Evolutionary conservation across 805 yeast species (phyloP), one percentile per base, ranked within the genome.

Genomic region (Candida verbasci): DNA sequence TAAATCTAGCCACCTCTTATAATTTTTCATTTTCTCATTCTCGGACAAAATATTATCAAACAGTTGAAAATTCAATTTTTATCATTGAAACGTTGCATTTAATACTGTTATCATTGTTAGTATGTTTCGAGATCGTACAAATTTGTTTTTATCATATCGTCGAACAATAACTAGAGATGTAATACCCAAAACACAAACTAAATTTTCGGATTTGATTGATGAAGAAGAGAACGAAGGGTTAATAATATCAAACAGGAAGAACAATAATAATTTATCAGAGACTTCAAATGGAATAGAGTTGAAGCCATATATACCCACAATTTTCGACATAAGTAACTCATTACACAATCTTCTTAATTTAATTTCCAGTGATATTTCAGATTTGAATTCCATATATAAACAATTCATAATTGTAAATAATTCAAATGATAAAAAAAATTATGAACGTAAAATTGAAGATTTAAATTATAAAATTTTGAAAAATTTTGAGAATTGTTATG

Each of bases 91-190:
- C n/a, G n/a, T n/a, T n/a, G n/a, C n/a, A n/a, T n/a, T n/a, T n/a
- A n/a, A n/a, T n/a, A n/a, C n/a, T n/a, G n/a, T n/a, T n/a, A n/a
- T n/a, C n/a, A n/a, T n/a, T n/a, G n/a, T n/a, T n/a, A n/a, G n/a
- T n/a, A 87, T 91, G 96, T 86, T 84, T 53, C 73, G 97, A 56
- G 97, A 93, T 62, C 72, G 97, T 56, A 93, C 98, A n/a, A 91
- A 89, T 53, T 71, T 91, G 45, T 91, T 72, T 58, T 66, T 88
- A 16, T 87, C 97, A 31, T 91, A 85, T 55, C 77, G 98, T 44
- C 78, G 93, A 41, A 88, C 97, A 9, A 82, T 81, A 39, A 94
- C 95, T 0, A 88, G 88, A 17, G 42, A 40, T 17, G 14, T 24
- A 33, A 9, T 18, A 9, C 30, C 38, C 25, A n/a, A 30, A 21